Evolutionary conservation across 108 stramenopile species (phyloP).

Genomic region (Pseudonitzschia multistriata): DNA sequence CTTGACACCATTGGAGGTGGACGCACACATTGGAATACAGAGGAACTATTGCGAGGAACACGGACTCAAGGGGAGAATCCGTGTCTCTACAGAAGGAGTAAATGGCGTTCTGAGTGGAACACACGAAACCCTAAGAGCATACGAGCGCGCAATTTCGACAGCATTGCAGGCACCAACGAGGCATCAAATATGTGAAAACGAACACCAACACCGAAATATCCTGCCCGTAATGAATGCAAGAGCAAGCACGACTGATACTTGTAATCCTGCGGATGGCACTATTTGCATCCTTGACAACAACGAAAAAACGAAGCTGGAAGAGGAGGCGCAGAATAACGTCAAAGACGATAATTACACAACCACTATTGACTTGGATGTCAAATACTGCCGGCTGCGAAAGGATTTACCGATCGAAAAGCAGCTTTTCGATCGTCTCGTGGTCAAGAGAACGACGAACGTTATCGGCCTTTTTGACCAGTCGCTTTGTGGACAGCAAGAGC

Average conservation of each 20-base stretch:
- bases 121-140: slow-evolving; percentile 31
- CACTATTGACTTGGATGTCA: slow-evolving; percentile 55
- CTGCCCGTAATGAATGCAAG: background rate
- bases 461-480: slow-evolving; percentile 61
- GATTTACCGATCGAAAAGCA: slow-evolving; percentile 60
- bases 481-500: background rate
- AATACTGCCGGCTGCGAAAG: slow-evolving; percentile 66
- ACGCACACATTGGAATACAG: slow-evolving; percentile 53
- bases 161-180: background rate
- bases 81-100: slow-evolving; percentile 71
- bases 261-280: background rate
- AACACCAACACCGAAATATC: background rate
- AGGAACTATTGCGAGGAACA: slow-evolving; percentile 34
- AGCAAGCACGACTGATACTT: too few relatives aligned
- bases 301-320: background rate
- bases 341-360: background rate
- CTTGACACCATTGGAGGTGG: slow-evolving; percentile 28
- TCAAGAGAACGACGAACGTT: slow-evolving; percentile 68
- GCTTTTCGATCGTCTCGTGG: slow-evolving; percentile 54
- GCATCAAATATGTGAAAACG: background rate
- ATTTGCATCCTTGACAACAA: background rate
- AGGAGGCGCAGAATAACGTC: background rate
- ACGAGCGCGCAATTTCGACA: slow-evolving; percentile 41
- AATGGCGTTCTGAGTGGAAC: slow-evolving; percentile 78
- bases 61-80: slow-evolving; percentile 61